Base-by-base conservation (phyloP, 306 rosid species). In the Castanospermum australe region DNA sequence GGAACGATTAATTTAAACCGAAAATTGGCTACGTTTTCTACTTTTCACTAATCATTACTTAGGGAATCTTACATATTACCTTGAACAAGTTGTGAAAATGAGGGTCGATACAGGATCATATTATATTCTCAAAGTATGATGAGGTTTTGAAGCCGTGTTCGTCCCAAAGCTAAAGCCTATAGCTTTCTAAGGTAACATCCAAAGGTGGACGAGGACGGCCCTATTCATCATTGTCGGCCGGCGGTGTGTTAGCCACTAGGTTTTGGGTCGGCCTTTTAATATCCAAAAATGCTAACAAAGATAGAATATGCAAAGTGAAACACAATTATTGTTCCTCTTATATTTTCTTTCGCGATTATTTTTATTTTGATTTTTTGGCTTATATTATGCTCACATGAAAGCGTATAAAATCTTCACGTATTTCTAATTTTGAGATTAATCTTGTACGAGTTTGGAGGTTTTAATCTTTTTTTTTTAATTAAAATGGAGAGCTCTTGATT, bases 211-310 rank as follows among this genome's bases (percentile, higher is more conserved):
- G 72, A 79, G 86, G 76, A 69, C 81, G 87, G 88, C 87, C 82
- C 69, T 69, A 45, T 79, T 59, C 41, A 76, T 77, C 77, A 83
- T 87, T 77, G 88, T 85, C 66, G 17, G 88, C 81, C 93, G 88
- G 93, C 90, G 82, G 95, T 88, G 95, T 85, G 82, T 79, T 75
- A 73, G 85, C 90, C 93, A 88, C 92, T 90, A 70, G 69, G 74
- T 78, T 59, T 62, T 54, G 60, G 57, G 69, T 62, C 24, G 30
- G 18, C 12, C 21, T 56, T 80, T 73, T 73, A 28, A 80, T 76
- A 66, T 71, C 38, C 28, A 42, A 50, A 67, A 24, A 3, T 33
- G 15, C 52, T 35, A 21, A 63, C 60, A 65, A 66, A 13, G 24
- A 2, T 44, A 7, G n/a, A n/a, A 36, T 17, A 78, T 12, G 2